phyloP scores from a whole-genome alignment of 768 basidiomycete species.

The Russula brevipes region DNA sequence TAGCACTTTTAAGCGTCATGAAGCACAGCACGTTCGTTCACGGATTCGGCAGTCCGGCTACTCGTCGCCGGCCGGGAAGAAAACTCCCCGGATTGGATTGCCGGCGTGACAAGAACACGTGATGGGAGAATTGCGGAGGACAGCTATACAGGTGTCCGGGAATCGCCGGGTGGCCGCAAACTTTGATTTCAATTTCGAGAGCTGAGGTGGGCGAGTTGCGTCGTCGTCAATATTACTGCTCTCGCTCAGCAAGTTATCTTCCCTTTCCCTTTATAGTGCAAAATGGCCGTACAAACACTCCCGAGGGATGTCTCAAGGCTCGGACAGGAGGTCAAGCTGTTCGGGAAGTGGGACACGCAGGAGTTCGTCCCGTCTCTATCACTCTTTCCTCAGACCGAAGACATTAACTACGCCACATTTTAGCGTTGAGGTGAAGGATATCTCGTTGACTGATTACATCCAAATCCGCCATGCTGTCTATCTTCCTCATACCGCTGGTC shows the following conservation, averaged over 20 bases:
- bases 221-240: not conserved
- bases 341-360: constrained; percentile 98
- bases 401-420: not conserved
- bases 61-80: too few species aligned
- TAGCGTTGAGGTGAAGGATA: constrained; percentile 98
- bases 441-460: constrained; percentile 98
- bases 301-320: constrained; percentile 78
- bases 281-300: constrained; percentile 70
- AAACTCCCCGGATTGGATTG: too few species aligned
- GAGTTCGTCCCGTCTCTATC: constrained; percentile 57
- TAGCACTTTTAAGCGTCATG: too few species aligned
- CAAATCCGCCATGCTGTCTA: constrained; percentile 98
- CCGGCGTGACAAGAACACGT: not conserved
- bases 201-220: not conserved
- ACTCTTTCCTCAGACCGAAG: not conserved
- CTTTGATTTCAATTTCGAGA: not conserved
- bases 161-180: constrained; percentile 17
- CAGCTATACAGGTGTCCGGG: constrained; percentile 9
- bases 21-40: too few species aligned
- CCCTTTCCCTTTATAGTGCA: constrained; percentile 21
- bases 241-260: not conserved
- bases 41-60: too few species aligned
- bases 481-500: constrained; percentile 96
- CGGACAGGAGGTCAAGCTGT: constrained; percentile 88
- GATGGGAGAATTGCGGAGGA: not conserved